Evolutionary conservation across 768 basidiomycete species (phyloP).

Genomic region (Suillus fuscotomentosus): DNA sequence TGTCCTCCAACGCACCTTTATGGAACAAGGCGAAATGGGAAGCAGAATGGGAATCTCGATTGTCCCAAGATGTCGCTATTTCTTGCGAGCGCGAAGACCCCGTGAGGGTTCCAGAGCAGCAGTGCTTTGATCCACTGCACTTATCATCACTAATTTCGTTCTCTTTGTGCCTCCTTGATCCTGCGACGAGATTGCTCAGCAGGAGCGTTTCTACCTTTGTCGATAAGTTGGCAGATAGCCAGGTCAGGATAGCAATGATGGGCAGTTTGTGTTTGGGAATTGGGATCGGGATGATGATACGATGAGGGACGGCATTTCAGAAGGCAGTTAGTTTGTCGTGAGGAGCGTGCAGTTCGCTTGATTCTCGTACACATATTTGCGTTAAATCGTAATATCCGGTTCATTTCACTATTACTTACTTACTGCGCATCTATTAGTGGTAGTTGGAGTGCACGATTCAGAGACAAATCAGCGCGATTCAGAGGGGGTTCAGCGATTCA

Average conservation of each 20-base stretch:
- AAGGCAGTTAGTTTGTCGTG: background rate
- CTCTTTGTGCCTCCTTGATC: conserved; percentile 59
- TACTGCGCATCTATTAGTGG: conserved; percentile 2
- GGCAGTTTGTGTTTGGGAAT: conserved; percentile 46
- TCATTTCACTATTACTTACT: background rate
- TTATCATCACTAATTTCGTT: conserved; percentile 61
- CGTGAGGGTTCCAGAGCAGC: conserved; percentile 22
- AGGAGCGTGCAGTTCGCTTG: background rate
- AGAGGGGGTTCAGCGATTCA: background rate
- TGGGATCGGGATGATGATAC: conserved; percentile 39
- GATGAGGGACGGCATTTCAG: conserved; percentile 11
- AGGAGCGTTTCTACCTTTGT: conserved; percentile 21
- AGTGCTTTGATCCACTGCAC: conserved; percentile 61
- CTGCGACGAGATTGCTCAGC: conserved; percentile 32
- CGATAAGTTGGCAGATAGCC: conserved; percentile 23
- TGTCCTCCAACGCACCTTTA: conserved; percentile 21
- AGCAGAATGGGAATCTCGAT: conserved; percentile 55
- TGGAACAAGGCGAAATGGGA: conserved; percentile 72
- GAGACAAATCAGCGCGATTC: background rate
- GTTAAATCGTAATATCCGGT: background rate
- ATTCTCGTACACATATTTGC: conserved; percentile 1
- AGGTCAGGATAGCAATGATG: conserved; percentile 33
- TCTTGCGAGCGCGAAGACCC: conserved; percentile 42
- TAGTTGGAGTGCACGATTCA: background rate
- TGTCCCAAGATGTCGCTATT: conserved; percentile 62